These are phyloP conservation scores for Fraxinus dipetala DNA, from an alignment of 305 asterid genomes.

Conservation along the genomic window DNA sequence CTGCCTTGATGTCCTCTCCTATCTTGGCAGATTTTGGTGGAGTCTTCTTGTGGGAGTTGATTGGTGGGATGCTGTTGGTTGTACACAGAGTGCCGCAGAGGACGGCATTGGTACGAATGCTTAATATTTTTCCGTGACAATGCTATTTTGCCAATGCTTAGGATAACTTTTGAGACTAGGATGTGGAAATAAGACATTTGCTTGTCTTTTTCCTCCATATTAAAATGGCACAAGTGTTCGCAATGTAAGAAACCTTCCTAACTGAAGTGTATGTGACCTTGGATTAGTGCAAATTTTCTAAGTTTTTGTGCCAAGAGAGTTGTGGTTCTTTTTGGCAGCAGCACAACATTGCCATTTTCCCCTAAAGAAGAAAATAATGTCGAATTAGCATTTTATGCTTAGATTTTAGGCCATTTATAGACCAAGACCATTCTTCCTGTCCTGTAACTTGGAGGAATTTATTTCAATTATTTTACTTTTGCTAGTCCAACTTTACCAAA, in stretches of 20 bases:
- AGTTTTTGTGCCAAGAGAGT: not conserved
- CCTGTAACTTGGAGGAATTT: not conserved
- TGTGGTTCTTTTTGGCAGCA: not conserved
- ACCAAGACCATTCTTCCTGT: not conserved
- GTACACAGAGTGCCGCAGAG: slow-evolving; percentile 99
- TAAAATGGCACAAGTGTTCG: slow-evolving; percentile 8
- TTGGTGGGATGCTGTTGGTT: slow-evolving; percentile 99
- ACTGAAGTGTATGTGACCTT: not conserved
- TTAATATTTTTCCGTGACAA: slow-evolving; percentile 14
- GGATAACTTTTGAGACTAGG: not conserved
- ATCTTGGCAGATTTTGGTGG: slow-evolving; percentile 90
- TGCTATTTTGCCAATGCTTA: slow-evolving; percentile 7
- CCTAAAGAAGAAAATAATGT: not conserved
- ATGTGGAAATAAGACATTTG: not conserved
- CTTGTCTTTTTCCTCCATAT: not conserved
- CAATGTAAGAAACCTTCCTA: slow-evolving; percentile 11
- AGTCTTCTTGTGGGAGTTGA: slow-evolving; percentile 97
- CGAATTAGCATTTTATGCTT: not conserved
- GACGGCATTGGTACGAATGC: slow-evolving; percentile 82
- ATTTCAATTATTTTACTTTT: not conserved
- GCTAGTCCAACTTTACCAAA: not conserved
- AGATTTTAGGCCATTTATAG: not conserved
- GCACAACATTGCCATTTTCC: not conserved
- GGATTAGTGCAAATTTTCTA: not conserved
- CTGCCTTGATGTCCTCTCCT: slow-evolving; percentile 16